A percentile compares a stretch with the other conserved stretches of the same genome.
phyloP scores from a whole-genome alignment of 305 asterid species.

The Rubia tinctorum region DNA sequence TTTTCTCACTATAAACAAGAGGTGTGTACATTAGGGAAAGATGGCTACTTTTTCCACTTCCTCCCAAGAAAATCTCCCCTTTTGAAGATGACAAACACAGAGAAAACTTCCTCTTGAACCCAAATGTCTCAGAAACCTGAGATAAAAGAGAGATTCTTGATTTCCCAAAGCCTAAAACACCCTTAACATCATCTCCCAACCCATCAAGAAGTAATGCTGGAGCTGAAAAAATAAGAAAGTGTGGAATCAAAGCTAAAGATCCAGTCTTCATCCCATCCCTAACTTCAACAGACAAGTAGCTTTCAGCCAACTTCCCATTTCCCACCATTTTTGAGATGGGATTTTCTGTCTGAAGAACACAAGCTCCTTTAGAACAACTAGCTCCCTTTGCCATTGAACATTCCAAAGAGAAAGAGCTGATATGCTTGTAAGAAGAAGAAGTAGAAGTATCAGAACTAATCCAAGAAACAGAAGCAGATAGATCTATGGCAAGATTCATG shows the following conservation, averaged over 20 bases:
- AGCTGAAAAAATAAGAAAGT: conserved; percentile 52
- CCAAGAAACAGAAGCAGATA: conserved; percentile 56
- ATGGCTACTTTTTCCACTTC: conserved; percentile 38
- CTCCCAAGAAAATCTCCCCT: conserved; percentile 59
- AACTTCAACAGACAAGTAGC: conserved; percentile 33
- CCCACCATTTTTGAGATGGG: conserved; percentile 40
- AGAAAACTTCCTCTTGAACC: conserved; percentile 55
- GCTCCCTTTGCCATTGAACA: conserved; percentile 60
- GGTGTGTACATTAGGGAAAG: conserved; percentile 58
- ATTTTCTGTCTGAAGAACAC: conserved; percentile 46
- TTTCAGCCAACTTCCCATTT: conserved; percentile 49
- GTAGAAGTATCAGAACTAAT: conserved; percentile 23
- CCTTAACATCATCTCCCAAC: conserved; percentile 46
- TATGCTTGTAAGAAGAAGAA: conserved; percentile 21
- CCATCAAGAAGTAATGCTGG: conserved; percentile 44
- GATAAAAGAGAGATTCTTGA: conserved; percentile 63
- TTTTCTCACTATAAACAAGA: conserved; percentile 25
- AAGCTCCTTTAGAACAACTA: conserved; percentile 26
- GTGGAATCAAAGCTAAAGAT: conserved; percentile 39
- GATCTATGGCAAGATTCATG: conserved; percentile 49
- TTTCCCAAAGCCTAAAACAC: conserved; percentile 60
- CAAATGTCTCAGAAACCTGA: conserved; percentile 49
- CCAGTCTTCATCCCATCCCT: conserved; percentile 39
- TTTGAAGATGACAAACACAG: conserved; percentile 49
- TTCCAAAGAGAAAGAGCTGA: conserved; percentile 44